phyloP scores from a whole-genome alignment of 2,329 filamentous ascomycete species.

The Talaromyces sp. region DNA sequence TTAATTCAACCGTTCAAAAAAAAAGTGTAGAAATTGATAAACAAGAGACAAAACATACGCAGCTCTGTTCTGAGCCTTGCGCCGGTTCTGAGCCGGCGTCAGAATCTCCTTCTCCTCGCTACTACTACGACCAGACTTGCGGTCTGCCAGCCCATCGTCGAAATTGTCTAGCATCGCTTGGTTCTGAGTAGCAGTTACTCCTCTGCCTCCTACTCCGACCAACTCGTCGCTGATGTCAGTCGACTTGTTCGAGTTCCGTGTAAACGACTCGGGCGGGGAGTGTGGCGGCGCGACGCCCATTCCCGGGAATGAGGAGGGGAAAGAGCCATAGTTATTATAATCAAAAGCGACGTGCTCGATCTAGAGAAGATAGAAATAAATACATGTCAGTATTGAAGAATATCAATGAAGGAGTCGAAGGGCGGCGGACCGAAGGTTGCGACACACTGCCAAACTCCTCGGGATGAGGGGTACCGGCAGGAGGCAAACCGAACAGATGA shows the following conservation, averaged over 20 bases:
- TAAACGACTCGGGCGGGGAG: constrained; percentile 32
- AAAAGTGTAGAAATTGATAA: background rate
- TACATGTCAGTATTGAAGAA: background rate
- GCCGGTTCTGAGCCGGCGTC: constrained; percentile 54
- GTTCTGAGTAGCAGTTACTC: constrained; percentile 6
- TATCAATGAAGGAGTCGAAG: background rate
- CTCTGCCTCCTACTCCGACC: constrained; percentile 12
- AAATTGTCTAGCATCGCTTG: constrained; percentile 23
- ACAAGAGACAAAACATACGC: constrained; percentile 52
- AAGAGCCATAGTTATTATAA: constrained; percentile 31
- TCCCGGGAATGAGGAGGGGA: constrained; percentile 31
- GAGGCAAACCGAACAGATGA: constrained; percentile 18
- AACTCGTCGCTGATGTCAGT: constrained; percentile 21
- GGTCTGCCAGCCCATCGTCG: constrained; percentile 22
- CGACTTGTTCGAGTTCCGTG: constrained; percentile 24
- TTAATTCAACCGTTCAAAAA: background rate
- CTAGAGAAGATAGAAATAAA: background rate
- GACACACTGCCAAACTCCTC: constrained; percentile 45
- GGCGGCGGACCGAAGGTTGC: constrained; percentile 30
- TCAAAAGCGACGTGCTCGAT: constrained; percentile 23
- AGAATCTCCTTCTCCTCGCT: constrained; percentile 52
- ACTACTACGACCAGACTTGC: constrained; percentile 39
- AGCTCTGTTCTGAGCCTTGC: constrained; percentile 69
- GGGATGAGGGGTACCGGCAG: constrained; percentile 32
- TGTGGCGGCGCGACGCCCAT: constrained; percentile 17